These are phyloP conservation scores for Arctium minus DNA, from an alignment of 129 eudicot species.

Conservation along the genomic window DNA sequence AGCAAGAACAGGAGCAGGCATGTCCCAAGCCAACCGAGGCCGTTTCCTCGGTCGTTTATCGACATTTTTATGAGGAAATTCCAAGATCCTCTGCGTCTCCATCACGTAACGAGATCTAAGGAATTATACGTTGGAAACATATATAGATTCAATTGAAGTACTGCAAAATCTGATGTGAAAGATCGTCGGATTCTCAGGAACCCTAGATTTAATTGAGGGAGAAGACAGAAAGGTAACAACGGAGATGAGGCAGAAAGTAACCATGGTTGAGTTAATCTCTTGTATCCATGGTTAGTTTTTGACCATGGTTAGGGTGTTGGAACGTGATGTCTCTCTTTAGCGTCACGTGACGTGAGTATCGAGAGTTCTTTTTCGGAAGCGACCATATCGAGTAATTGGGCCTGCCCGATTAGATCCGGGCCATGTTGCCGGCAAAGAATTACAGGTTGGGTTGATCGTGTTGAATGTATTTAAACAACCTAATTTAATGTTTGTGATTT, in stretches of 20 bases:
- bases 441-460: no score
- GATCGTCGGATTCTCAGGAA: conserved; percentile 9
- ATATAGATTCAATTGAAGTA: not conserved
- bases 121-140: not conserved
- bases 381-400: conserved; percentile 7
- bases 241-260: conserved; percentile 41
- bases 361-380: not conserved
- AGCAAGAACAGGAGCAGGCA: conserved; percentile 52
- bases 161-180: not conserved
- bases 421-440: no score
- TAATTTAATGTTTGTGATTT: no score
- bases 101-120: conserved; percentile 21
- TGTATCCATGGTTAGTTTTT: conserved; percentile 19
- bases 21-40: conserved; percentile 80
- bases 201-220: conserved; percentile 22
- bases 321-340: conserved; percentile 21
- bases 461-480: no score
- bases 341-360: conserved; percentile 31
- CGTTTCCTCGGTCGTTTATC: conserved; percentile 78
- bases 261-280: conserved; percentile 22
- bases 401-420: not conserved
- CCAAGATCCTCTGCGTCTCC: conserved; percentile 73
- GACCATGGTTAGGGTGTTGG: conserved; percentile 16
- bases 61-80: conserved; percentile 52
- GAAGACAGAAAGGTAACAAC: conserved; percentile 7